Base-by-base conservation (phyloP, 2,329 filamentous ascomycete species). In the Clonostachys sp. region DNA sequence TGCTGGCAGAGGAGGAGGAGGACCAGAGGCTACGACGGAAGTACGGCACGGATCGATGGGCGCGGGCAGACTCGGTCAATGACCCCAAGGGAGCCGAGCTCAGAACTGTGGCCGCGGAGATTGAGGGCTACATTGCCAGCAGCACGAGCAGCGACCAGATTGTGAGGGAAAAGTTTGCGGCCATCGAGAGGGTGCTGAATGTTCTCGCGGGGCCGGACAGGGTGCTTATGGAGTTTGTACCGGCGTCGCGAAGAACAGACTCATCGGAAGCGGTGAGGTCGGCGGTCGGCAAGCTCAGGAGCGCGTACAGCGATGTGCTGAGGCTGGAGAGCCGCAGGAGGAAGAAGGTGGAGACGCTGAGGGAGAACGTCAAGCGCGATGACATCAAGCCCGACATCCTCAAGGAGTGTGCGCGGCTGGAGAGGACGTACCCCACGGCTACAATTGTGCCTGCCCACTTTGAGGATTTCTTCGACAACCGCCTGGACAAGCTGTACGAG, bases 31-130 rank as follows among this genome's bases (percentile, higher is more conserved):
- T 91, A 9, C 81, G 89, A 16, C 72, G 76, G 48, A 92, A 86
- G 60, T 91, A 90, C 59, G 94, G 94, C 18, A 96, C 91, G 1
- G 88, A 91, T 49, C 78, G 89, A 51, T 99, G 94, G 94, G 68
- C 69, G 13, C 81, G 92, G 24, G 77, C 80, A 1, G 74, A 86
- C 17, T 89, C 89, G 5, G 78, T 82, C 34, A 72, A 76, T 16
- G 91, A 92, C 20, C 80, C 84, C 65, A 70, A 74, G 47, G 79
- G 80, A 5, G 63, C 64, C 10, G 48, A 52, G 44, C 34, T 49
- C 20, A n/a, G 41, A 12, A 35, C n/a, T 12, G 44, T 46, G 47
- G 83, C 86, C 5, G 75, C 70, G 3, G 91, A 96, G 57, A 91
- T 96, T 38, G 87, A 91, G 38, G 87, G 88, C 4, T 97, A 96